phyloP scores from a whole-genome alignment of 352 stramenopile species.

The Phytophthora megakarya region DNA sequence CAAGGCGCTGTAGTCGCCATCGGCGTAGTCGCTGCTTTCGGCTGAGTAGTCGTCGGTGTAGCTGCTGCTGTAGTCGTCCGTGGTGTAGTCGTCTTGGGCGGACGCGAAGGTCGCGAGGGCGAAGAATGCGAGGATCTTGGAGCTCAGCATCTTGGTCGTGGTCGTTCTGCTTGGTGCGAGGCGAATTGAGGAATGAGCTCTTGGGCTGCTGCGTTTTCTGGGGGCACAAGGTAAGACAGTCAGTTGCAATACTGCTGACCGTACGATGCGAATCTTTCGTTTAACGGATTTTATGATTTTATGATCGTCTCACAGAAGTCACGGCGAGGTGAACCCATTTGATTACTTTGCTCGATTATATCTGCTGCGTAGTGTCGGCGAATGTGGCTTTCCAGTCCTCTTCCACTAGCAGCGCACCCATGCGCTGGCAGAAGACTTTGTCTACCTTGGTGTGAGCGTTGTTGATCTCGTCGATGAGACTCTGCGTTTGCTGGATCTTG shows the following conservation, averaged over 20 bases:
- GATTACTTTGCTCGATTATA: slow-evolving; percentile 6
- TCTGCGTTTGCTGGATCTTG: slow-evolving; percentile 24
- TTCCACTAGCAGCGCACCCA: slow-evolving; percentile 22
- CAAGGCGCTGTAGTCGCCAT: slow-evolving; percentile 18
- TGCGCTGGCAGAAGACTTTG: slow-evolving; percentile 31
- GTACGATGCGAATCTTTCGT: background rate
- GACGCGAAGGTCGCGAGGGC: slow-evolving; percentile 20
- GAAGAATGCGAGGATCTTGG: slow-evolving; percentile 27
- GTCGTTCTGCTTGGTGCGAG: slow-evolving; percentile 8
- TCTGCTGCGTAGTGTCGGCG: background rate
- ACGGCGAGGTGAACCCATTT: slow-evolving; percentile 16
- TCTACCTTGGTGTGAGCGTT: slow-evolving; percentile 24
- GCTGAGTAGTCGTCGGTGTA: slow-evolving; percentile 6
- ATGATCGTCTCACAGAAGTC: background rate
- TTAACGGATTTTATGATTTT: slow-evolving; percentile 10
- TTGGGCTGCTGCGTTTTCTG: background rate
- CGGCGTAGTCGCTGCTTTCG: background rate
- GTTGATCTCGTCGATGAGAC: slow-evolving; percentile 22
- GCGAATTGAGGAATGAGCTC: slow-evolving; percentile 29
- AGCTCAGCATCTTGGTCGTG: slow-evolving; percentile 22
- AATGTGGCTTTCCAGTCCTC: slow-evolving; percentile 41
- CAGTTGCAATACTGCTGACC: background rate
- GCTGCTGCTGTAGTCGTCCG: slow-evolving; percentile 11
- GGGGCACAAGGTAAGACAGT: slow-evolving; percentile 2
- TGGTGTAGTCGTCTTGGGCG: slow-evolving; percentile 14